Evolutionary conservation across 495 filamentous ascomycete species (phyloP).

Genomic region (Acidiella bohemica): DNA sequence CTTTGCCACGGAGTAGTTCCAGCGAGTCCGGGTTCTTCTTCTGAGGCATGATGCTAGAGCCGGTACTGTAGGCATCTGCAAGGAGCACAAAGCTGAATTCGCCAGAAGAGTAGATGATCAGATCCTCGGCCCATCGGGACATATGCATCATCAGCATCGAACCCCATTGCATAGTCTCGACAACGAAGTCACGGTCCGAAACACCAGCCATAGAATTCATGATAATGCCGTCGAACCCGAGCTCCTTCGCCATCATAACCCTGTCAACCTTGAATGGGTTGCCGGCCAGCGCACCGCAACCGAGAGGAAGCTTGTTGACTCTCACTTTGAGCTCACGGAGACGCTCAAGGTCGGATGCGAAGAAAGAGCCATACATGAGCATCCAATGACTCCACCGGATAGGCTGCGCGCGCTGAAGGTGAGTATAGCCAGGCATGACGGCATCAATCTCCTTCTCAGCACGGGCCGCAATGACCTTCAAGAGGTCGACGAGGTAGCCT

Average conservation of each 20-base stretch:
- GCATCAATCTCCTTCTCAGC: conserved; percentile 67
- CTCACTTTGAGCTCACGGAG: conserved; percentile 60
- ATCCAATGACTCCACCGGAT: conserved; percentile 84
- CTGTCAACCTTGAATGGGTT: conserved; percentile 86
- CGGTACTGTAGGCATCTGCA: conserved; percentile 77
- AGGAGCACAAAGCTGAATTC: conserved; percentile 76
- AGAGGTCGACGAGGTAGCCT: conserved; percentile 49
- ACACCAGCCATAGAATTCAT: conserved; percentile 78
- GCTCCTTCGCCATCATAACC: conserved; percentile 73
- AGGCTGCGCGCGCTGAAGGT: conserved; percentile 83
- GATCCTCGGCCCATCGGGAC: conserved; percentile 73
- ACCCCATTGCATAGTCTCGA: conserved; percentile 86
- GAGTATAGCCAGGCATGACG: conserved; percentile 62
- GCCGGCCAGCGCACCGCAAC: conserved; percentile 77
- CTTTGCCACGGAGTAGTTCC: conserved; percentile 80
- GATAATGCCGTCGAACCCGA: conserved; percentile 71
- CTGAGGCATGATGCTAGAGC: conserved; percentile 81
- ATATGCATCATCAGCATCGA: conserved; percentile 75
- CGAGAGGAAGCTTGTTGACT: conserved; percentile 69
- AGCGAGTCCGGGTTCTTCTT: conserved; percentile 75
- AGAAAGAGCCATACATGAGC: conserved; percentile 62
- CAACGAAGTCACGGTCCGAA: conserved; percentile 75
- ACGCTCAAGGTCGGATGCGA: conserved; percentile 65
- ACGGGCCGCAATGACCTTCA: conserved; percentile 56
- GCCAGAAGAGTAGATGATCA: conserved; percentile 72